Base-by-base conservation (phyloP, 129 eudicot genomes). In the Ambrosia artemisiifolia region DNA sequence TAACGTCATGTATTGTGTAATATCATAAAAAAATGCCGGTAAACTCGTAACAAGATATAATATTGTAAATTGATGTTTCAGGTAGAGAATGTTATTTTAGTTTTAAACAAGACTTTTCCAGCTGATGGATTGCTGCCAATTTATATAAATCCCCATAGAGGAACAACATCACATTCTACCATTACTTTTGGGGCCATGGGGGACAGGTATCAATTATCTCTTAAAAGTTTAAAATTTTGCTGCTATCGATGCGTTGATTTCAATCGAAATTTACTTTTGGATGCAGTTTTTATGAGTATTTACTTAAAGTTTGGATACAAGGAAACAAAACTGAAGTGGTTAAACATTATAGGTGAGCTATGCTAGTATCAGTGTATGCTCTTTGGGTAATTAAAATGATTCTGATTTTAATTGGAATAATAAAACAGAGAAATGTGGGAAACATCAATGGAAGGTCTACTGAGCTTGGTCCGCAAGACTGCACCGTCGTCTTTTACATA, bases 141-240 rank as follows among this genome's bases (percentile, higher is more conserved):
- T 35, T 95, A 88, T 75, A 78, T 95, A 35, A 83, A 88, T 67
- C 97, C 99, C 16, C 89, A 85, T 42, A 88, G 76, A 69, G 97
- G 97, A 65, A 70, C 89, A 63, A 32, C 83, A 46, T 86, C 97
- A 10, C 85, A 86, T 65, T 83, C 99, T 69, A 90, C 99, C 67
- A 88, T 95, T 74, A 95, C 99, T 66, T 95, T 95, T 83, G 99
- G 99, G 28, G 99, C 99, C 74, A 95, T 95, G 99, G 99, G 99
- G 30, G 99, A 95, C 91, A 95, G 99, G 99, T 95, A 76, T 7
- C 30, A 16, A 13, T 33, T 47, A 5, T 53, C 24, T 57, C 56
- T 59, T 19, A 12, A 46, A 38, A 43, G 60, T 53, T 77, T 7
- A n/a, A 24, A n/a, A 34, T 3, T 8, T 63, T 7, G 12, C 32